Evolutionary conservation across 768 basidiomycete species (phyloP).

Genomic region (Phlegmacium glaucopus): DNA sequence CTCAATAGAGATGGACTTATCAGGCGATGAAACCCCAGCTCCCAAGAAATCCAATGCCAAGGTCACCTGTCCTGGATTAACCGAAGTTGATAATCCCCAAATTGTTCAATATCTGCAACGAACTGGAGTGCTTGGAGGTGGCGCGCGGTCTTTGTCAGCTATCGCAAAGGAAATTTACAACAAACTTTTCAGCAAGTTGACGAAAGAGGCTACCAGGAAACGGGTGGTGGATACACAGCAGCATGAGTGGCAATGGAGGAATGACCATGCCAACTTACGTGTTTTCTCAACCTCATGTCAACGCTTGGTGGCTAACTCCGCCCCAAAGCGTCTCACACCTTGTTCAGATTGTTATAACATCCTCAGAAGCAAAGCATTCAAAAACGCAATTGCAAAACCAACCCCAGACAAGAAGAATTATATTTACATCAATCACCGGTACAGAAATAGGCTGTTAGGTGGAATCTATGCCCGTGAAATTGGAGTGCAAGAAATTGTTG

Average conservation of each 20-base stretch:
- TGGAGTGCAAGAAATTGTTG: conserved; percentile 3
- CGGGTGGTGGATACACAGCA: conserved; percentile 5
- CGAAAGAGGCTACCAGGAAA: neutral
- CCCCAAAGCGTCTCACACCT: neutral
- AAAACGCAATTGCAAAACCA: neutral
- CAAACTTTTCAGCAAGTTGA: conserved; percentile 5
- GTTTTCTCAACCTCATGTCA: conserved; percentile 5
- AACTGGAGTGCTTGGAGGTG: conserved; percentile 10
- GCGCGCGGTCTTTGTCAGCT: conserved; percentile 2
- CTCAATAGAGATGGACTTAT: no score
- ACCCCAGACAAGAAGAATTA: conserved; percentile 1
- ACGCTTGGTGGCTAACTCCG: neutral
- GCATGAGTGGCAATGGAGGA: conserved; percentile 22
- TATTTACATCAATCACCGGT: conserved; percentile 1
- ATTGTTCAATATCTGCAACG: conserved; percentile 11
- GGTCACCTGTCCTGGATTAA: conserved; percentile 9
- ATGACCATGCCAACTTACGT: conserved; percentile 13
- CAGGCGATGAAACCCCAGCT: neutral
- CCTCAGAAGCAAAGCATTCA: conserved; percentile 2
- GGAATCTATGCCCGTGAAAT: conserved; percentile 1
- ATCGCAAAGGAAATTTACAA: conserved; percentile 4
- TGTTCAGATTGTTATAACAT: neutral
- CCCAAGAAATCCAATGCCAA: neutral
- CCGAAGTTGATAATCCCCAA: neutral
- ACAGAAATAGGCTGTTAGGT: neutral